Base-by-base conservation (phyloP, 2,329 filamentous ascomycete species). In the Trichoderma lentiforme region DNA sequence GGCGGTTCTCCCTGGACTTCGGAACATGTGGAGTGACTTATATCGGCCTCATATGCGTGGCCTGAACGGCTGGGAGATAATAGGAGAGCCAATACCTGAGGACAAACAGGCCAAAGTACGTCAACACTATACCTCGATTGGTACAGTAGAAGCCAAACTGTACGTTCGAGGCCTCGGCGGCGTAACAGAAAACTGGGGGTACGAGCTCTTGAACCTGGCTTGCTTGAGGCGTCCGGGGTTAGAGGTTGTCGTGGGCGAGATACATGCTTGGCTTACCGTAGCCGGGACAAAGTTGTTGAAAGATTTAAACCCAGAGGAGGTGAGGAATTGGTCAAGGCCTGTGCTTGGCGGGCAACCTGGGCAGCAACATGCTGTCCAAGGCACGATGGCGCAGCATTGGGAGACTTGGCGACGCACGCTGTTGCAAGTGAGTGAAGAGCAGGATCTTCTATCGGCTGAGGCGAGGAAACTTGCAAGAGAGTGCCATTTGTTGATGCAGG, bases 371-470 rank as follows among this genome's bases (percentile, higher is more conserved):
- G 36, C 26, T 21, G 65, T 68, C 11, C 9, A 60, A 36, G 65
- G 53, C 34, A 68, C 56, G 14, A 68, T 68, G 65, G 65, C 65
- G 34, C 65, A 60, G 2, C 65, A 60, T 4, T 68, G 65, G 65
- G 56, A 68, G 12, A 47, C 65, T 21, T 68, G 65, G 65, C 57
- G 65, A 9, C n/a, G 56, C 14, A 32, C 65, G 18, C 18, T 68
- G 65, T 8, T 68, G 26, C 53, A 60, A 26, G 18, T 68, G 8
- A 68, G 65, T 14, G 65, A 68, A 5, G 53, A 58, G 65, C 60
- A 14, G 15, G 26, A 34, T 34, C 47, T 30, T 3, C 1, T 47
- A 6, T 26, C 53, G 1, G 24, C 39, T 12, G 56, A 58, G 12
- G 36, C 56, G 7, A 68, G 26, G 7, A 30, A 9, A 36, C 53